phyloP scores from a whole-genome alignment of 305 asterid genomes.

The Ilex paraguariensis region DNA sequence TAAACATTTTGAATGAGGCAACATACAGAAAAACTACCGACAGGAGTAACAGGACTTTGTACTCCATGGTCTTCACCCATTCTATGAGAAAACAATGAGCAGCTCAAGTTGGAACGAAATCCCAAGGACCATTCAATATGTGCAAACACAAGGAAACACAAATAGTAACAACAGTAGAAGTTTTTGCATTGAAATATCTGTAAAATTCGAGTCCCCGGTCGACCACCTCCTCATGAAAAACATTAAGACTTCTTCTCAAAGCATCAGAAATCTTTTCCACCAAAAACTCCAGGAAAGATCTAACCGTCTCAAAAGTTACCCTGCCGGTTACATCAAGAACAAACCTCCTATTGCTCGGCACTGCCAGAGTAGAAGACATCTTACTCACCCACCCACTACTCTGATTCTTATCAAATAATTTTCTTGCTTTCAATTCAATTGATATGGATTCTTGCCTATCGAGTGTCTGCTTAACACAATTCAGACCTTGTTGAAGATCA shows the following conservation, averaged over 20 bases:
- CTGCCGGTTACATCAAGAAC: slow-evolving; percentile 61
- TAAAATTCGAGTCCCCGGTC: slow-evolving; percentile 50
- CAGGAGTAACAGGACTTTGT: background rate
- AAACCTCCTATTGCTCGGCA: slow-evolving; percentile 44
- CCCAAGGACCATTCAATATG: slow-evolving; percentile 72
- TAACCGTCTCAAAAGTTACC: slow-evolving; percentile 54
- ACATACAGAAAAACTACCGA: no score
- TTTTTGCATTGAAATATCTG: slow-evolving; percentile 31
- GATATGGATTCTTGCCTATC: slow-evolving; percentile 15
- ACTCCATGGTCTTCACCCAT: background rate
- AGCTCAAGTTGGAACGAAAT: slow-evolving; percentile 37
- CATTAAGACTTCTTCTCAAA: slow-evolving; percentile 38
- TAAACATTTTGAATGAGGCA: no score
- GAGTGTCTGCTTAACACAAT: slow-evolving; percentile 13
- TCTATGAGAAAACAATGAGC: background rate
- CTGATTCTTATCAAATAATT: slow-evolving; percentile 14
- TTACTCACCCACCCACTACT: slow-evolving; percentile 38
- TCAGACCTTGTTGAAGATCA: slow-evolving; percentile 15
- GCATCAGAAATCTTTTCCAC: slow-evolving; percentile 34
- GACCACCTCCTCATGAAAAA: slow-evolving; percentile 43
- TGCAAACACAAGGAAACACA: slow-evolving; percentile 65
- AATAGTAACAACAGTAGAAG: slow-evolving; percentile 45
- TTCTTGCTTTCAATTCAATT: slow-evolving; percentile 16
- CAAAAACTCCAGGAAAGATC: slow-evolving; percentile 55
- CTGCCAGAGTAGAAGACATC: slow-evolving; percentile 38